These are phyloP conservation scores for Penicillium paneum DNA, from an alignment of 2,329 filamentous ascomycete species.

Conservation along the genomic window DNA sequence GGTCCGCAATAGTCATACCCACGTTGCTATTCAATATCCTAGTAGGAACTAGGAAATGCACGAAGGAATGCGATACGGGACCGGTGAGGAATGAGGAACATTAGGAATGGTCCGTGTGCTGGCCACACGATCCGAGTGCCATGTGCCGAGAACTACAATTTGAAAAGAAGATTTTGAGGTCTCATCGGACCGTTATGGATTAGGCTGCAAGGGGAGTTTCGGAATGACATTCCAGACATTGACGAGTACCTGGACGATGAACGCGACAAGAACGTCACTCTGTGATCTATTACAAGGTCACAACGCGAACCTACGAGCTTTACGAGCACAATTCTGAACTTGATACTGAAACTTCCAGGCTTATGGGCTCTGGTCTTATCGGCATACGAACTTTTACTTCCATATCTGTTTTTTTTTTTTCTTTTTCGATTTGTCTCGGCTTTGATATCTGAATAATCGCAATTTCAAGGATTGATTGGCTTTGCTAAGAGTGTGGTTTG, in stretches of 20 bases:
- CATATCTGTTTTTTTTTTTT: slow-evolving; percentile 10
- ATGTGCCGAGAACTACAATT: slow-evolving; percentile 16
- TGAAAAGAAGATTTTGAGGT: slow-evolving; percentile 9
- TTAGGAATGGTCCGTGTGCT: slow-evolving; percentile 24
- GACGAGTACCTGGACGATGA: not conserved
- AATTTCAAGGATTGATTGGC: slow-evolving; percentile 2
- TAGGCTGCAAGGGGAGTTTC: slow-evolving; percentile 1
- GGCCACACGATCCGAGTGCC: slow-evolving; percentile 23
- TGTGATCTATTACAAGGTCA: slow-evolving; percentile 27
- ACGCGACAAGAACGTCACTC: slow-evolving; percentile 11
- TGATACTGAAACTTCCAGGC: slow-evolving; percentile 19
- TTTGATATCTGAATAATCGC: slow-evolving; percentile 14
- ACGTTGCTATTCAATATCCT: not conserved
- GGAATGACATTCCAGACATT: slow-evolving; percentile 3
- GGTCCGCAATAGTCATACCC: slow-evolving; percentile 33
- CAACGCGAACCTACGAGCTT: slow-evolving; percentile 32
- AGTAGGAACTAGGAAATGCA: not conserved
- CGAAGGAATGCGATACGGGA: not conserved
- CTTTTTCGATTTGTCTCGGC: slow-evolving; percentile 14
- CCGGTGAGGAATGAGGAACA: not conserved
- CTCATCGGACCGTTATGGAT: slow-evolving; percentile 11
- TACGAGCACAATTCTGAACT: slow-evolving; percentile 33
- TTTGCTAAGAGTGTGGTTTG: not conserved
- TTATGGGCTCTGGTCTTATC: slow-evolving; percentile 5
- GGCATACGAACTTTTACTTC: slow-evolving; percentile 20